Evolutionary conservation across 176 grass and related monocot genomes (phyloP).

Genomic region (Paspalum notatum): DNA sequence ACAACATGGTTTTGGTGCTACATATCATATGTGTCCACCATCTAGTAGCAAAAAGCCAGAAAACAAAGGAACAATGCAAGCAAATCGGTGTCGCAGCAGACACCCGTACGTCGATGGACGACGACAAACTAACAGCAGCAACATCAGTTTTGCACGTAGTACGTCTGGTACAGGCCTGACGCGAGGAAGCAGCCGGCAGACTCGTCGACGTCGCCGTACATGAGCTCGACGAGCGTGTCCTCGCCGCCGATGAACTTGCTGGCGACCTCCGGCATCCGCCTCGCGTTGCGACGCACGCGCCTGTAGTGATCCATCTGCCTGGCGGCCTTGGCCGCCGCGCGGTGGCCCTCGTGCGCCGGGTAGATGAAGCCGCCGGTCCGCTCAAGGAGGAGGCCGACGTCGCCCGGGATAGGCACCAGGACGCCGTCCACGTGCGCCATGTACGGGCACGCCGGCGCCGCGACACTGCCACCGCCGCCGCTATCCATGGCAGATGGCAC

Average conservation of each 20-base stretch:
- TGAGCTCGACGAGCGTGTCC: not conserved
- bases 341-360: not conserved
- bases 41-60: too few species aligned
- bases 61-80: too few species aligned
- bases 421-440: not conserved
- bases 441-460: not conserved
- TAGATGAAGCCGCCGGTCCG: not conserved
- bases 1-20: too few species aligned
- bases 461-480: not conserved
- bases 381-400: not conserved
- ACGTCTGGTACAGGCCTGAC: not conserved
- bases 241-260: not conserved
- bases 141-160: not conserved
- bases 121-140: not conserved
- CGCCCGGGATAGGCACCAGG: not conserved
- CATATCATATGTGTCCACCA: too few species aligned
- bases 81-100: too few species aligned
- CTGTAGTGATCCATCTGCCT: constrained; percentile 8
- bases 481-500: not conserved
- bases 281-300: not conserved
- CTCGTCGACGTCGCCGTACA: constrained; percentile 22
- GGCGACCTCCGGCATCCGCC: not conserved
- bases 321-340: not conserved
- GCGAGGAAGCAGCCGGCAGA: not conserved
- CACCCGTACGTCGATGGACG: not conserved